Percentiles rank a stretch among this genome's conserved stretches.
These are phyloP conservation scores for Strobilomyces echinocephalus DNA, from an alignment of 768 basidiomycete species.

Conservation along the genomic window DNA sequence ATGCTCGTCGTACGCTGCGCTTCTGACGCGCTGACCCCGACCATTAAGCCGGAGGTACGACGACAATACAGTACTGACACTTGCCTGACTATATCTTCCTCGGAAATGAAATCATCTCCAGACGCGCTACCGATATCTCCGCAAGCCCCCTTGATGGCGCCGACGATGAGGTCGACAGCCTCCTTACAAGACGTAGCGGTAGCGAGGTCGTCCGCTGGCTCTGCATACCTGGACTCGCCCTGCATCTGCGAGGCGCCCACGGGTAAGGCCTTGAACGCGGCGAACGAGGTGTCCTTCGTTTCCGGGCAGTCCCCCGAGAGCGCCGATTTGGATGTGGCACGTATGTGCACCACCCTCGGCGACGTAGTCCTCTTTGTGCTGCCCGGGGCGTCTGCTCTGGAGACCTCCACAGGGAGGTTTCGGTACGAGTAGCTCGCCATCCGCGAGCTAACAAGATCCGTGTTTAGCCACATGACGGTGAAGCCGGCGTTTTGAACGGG, in stretches of 20 bases:
- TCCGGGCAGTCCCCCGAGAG: conserved; percentile 33
- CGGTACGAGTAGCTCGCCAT: conserved; percentile 81
- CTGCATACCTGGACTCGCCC: conserved; percentile 43
- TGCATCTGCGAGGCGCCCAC: conserved; percentile 55
- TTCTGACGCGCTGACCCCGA: conserved; percentile 58
- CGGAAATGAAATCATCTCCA: conserved; percentile 46
- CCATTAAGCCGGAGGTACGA: not conserved
- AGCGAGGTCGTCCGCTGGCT: conserved; percentile 57
- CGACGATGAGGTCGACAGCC: conserved; percentile 71
- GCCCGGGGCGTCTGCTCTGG: not conserved
- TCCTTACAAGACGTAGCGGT: conserved; percentile 69
- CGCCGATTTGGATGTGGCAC: conserved; percentile 22
- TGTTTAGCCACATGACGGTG: conserved; percentile 69
- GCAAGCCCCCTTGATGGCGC: conserved; percentile 65
- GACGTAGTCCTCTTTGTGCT: conserved; percentile 14
- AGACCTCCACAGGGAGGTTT: conserved; percentile 48
- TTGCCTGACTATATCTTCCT: conserved; percentile 79
- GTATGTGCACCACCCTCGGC: conserved; percentile 27
- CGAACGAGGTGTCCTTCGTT: conserved; percentile 45
- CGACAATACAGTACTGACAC: conserved; percentile 8
- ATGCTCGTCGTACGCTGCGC: conserved; percentile 82
- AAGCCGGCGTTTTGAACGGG: conserved; percentile 87
- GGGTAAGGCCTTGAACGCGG: conserved; percentile 77
- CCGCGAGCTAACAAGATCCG: conserved; percentile 63
- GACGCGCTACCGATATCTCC: conserved; percentile 47